Evolutionary conservation across 225 moss, liverwort and hornwort genomes (phyloP), one percentile per base, ranked within the genome.

Genomic region (Lunularia cruciata): DNA sequence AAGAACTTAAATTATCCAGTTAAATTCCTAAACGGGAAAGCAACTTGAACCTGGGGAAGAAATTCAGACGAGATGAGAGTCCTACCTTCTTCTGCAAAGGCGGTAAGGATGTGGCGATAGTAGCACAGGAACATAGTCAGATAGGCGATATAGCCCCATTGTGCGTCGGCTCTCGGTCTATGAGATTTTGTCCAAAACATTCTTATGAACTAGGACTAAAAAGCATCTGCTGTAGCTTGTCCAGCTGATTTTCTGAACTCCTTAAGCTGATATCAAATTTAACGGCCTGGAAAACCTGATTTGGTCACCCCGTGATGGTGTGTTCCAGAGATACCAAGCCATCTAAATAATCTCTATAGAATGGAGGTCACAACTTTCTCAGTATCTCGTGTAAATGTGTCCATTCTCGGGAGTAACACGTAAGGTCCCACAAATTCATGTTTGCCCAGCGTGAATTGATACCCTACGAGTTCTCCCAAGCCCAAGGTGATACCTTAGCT

Each of bases 291-390:
- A 48, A 48, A 2, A 48, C 2, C 47, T 48, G 47, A 1, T n/a
- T 48, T 5, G 22, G 47, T 48, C 19, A 18, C 1, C 6, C 47
- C 7, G 9, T 20, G 47, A 48, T 20, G 22, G 22, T 3, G 19
- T 5, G 47, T 18, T 48, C 47, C 47, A 14, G 47, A 48, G 4
- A 14, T n/a, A 20, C 47, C 47, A 20, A n/a, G 19, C 6, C 47
- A 48, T 48, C 18, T 48, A 20, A 48, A 48, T 18, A 32, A n/a
- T 45, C 1, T 3, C 22, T 47, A 75, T 63, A 75, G 51, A 45
- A 78, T 78, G 23, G 78, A 75, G 52, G 78, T 78, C 18, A 78
- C 72, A 23, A 68, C 55, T 1, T 47, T 46, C 40, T n/a, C n/a
- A n/a, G n/a, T n/a, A n/a, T n/a, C n/a, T n/a, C n/a, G n/a, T n/a